Conservation (phyloP, 2,329 filamentous ascomycete genomes). For the Neofusicoccum umdonicola region DNA sequence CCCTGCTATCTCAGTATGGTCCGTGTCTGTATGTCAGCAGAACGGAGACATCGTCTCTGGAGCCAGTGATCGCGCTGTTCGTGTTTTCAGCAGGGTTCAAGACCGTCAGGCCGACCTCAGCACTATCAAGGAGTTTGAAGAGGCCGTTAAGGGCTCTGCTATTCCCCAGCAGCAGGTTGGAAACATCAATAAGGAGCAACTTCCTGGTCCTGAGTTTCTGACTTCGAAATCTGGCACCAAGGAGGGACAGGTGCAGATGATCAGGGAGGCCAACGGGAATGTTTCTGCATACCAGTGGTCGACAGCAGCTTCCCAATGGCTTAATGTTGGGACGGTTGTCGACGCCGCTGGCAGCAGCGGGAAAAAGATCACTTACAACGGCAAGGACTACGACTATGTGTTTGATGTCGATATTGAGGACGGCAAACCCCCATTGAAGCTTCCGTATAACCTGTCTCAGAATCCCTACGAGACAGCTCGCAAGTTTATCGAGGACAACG, state of each 20-base stretch:
- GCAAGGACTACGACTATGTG: constrained; percentile 91
- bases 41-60: constrained; percentile 93
- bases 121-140: constrained; percentile 71
- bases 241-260: constrained; percentile 93
- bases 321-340: constrained; percentile 90
- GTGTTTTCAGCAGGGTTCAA: constrained; percentile 74
- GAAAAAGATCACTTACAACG: constrained; percentile 61
- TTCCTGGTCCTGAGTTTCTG: constrained; percentile 86
- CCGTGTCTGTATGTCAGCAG: constrained; percentile 75
- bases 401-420: constrained; percentile 97
- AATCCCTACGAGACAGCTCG: constrained; percentile 90
- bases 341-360: constrained; percentile 82
- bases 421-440: constrained; percentile 84
- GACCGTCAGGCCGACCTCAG: constrained; percentile 69
- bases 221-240: constrained; percentile 82
- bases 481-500: constrained; percentile 86
- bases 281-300: constrained; percentile 91
- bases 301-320: constrained; percentile 63
- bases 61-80: constrained; percentile 80
- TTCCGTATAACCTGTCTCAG: constrained; percentile 90
- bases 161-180: constrained; percentile 83
- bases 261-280: constrained; percentile 75
- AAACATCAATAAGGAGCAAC: constrained; percentile 81
- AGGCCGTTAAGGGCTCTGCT: constrained; percentile 75
- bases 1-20: constrained; percentile 95